Percentiles rank a stretch among this genome's conserved stretches.
These are phyloP conservation scores for Pythium periplocum DNA, from an alignment of 352 stramenopile genomes.

Conservation along the genomic window DNA sequence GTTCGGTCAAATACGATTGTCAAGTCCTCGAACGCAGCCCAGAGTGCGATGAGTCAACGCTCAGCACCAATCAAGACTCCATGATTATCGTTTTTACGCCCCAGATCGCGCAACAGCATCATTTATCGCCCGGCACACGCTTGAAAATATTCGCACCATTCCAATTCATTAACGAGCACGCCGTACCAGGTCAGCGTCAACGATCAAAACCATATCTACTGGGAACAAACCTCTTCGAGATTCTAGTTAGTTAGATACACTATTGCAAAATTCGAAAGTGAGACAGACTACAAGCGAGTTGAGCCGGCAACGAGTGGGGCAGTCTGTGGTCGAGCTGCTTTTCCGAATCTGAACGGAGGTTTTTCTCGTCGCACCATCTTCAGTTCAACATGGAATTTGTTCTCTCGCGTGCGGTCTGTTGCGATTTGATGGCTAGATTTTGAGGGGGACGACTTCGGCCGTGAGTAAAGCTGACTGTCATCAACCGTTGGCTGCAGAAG, in stretches of 20 bases:
- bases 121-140: conserved; percentile 19
- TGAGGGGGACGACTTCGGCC: background rate
- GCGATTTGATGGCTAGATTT: conserved; percentile 2
- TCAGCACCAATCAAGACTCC: background rate
- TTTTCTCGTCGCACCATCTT: conserved; percentile 14
- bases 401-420: conserved; percentile 7
- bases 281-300: conserved; percentile 3
- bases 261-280: background rate
- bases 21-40: conserved; percentile 13
- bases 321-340: conserved; percentile 4
- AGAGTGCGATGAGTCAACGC: background rate
- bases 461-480: background rate
- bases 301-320: conserved; percentile 1
- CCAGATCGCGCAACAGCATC: conserved; percentile 22
- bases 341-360: conserved; percentile 18
- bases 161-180: conserved; percentile 34
- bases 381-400: conserved; percentile 17
- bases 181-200: conserved; percentile 13
- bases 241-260: conserved; percentile 1
- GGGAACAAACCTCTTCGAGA: conserved; percentile 43
- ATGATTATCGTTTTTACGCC: conserved; percentile 26
- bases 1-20: conserved; percentile 33
- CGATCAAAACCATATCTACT: conserved; percentile 33
- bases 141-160: conserved; percentile 58
- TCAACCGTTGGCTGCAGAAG: background rate